These are phyloP conservation scores for Pythium phragmitis DNA, from an alignment of 352 stramenopile genomes.

Conservation along the genomic window DNA sequence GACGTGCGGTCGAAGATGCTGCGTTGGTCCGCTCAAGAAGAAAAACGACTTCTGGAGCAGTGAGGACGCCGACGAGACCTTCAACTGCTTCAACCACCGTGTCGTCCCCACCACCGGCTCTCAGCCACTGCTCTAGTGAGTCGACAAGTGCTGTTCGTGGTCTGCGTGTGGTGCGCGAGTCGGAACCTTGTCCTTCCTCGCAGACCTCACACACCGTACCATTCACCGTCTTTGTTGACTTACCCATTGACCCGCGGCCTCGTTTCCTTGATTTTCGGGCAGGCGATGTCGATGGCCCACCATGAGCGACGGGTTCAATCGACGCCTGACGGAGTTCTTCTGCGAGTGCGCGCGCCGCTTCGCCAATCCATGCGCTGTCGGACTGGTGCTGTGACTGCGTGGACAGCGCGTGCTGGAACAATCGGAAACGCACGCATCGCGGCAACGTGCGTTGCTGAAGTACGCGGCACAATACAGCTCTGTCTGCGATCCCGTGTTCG, in stretches of 20 bases:
- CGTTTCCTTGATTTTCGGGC: slow-evolving; percentile 23
- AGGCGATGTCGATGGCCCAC: neutral
- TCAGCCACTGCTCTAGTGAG: slow-evolving; percentile 9
- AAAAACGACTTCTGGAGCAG: slow-evolving; percentile 15
- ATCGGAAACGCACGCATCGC: slow-evolving; percentile 7
- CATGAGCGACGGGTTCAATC: neutral
- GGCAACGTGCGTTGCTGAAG: slow-evolving; percentile 9
- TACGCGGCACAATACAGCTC: slow-evolving; percentile 8
- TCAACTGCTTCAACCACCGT: neutral
- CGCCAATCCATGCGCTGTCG: slow-evolving; percentile 3
- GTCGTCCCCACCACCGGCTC: neutral
- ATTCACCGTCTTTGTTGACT: neutral
- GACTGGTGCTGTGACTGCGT: neutral
- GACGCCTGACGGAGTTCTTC: slow-evolving; percentile 19
- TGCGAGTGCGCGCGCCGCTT: slow-evolving; percentile 7
- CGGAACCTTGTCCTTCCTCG: neutral
- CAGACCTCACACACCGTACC: neutral
- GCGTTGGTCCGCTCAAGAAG: slow-evolving; percentile 6
- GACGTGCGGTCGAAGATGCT: neutral
- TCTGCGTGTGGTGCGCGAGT: neutral
- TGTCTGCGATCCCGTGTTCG: neutral
- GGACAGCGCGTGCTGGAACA: slow-evolving; percentile 13
- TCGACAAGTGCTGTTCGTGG: neutral
- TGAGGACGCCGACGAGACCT: slow-evolving; percentile 10
- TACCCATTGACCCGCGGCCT: slow-evolving; percentile 10